Percentiles rank a stretch among this genome's conserved stretches.
Evolutionary conservation across 495 filamentous ascomycete species (phyloP).

Genomic region (Neurospora terricola): DNA sequence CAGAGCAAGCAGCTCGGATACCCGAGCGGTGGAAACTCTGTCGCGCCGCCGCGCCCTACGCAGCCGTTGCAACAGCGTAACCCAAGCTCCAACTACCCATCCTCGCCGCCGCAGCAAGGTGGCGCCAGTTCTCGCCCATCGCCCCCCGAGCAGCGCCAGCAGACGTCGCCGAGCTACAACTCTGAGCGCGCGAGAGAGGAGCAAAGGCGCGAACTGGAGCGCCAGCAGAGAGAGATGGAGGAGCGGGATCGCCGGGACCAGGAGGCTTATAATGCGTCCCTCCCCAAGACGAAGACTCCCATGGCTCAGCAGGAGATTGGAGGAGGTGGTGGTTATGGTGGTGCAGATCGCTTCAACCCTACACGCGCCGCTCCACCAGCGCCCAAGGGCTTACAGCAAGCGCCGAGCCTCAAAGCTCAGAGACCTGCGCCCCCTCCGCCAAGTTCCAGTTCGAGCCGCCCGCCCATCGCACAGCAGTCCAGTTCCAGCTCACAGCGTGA

Average conservation of each 20-base stretch:
- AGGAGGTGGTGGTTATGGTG: conserved; percentile 23
- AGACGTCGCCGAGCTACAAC: conserved; percentile 34
- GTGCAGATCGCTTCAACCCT: conserved; percentile 69
- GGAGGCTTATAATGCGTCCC: conserved; percentile 76
- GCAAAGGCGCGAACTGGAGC: conserved; percentile 33
- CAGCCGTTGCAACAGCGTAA: conserved; percentile 36
- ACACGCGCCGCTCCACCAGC: conserved; percentile 56
- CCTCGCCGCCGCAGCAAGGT: conserved; percentile 16
- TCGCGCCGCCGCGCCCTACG: conserved; percentile 71
- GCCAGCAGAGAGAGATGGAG: conserved; percentile 50
- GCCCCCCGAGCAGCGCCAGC: conserved; percentile 37
- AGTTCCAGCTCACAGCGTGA: conserved; percentile 23
- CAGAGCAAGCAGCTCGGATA: conserved; percentile 62
- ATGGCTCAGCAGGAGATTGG: conserved; percentile 84
- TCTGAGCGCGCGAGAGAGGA: conserved; percentile 47
- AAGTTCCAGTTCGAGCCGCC: conserved; percentile 20
- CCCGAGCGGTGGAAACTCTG: conserved; percentile 45
- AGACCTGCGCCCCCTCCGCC: conserved; percentile 44
- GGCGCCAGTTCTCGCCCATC: conserved; percentile 24
- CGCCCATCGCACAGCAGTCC: conserved; percentile 31
- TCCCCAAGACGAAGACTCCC: conserved; percentile 65
- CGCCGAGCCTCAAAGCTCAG: conserved; percentile 39
- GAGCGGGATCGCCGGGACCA: conserved; percentile 63
- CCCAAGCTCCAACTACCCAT: conserved; percentile 31
- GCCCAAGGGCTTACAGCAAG: conserved; percentile 41